Conservation (phyloP, 2,329 filamentous ascomycete genomes). For the Aspergillus quadricinctus region DNA sequence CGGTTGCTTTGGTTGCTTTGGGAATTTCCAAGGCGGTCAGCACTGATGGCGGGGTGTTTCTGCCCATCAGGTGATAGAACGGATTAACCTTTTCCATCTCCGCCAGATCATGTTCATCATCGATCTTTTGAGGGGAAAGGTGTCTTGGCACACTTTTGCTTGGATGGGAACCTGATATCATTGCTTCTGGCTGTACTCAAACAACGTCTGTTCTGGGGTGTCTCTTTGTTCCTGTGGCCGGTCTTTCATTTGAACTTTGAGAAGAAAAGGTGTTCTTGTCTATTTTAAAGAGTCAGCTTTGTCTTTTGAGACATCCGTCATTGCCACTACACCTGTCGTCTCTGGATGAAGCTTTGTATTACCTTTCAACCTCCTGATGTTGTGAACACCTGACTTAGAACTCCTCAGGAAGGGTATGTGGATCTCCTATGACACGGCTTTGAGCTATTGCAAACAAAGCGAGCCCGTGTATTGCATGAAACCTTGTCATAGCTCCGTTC, state of each 20-base stretch:
- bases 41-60: constrained; percentile 18
- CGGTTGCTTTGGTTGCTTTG: constrained; percentile 16
- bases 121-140: constrained; percentile 16
- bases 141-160: constrained; percentile 18
- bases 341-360: constrained; percentile 9
- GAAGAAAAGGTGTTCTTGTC: not conserved
- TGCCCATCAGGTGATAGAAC: constrained; percentile 22
- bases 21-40: constrained; percentile 25
- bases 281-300: not conserved
- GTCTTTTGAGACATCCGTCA: not conserved
- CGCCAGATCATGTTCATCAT: constrained; percentile 19
- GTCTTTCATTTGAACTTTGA: not conserved
- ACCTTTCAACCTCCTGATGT: constrained; percentile 7
- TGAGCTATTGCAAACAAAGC: not conserved
- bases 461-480: constrained; percentile 3
- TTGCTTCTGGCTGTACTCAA: constrained; percentile 5
- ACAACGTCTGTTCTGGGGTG: constrained; percentile 4
- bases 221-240: not conserved
- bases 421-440: not conserved
- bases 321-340: constrained; percentile 4
- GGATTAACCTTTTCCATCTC: constrained; percentile 19
- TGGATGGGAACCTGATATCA: constrained; percentile 8
- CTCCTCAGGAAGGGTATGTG: constrained; percentile 13
- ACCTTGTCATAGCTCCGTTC: constrained; percentile 6
- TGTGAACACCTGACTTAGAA: constrained; percentile 4